phyloP scores from a whole-genome alignment of 108 stramenopile genomes.

The Discostella pseudostelligera region DNA sequence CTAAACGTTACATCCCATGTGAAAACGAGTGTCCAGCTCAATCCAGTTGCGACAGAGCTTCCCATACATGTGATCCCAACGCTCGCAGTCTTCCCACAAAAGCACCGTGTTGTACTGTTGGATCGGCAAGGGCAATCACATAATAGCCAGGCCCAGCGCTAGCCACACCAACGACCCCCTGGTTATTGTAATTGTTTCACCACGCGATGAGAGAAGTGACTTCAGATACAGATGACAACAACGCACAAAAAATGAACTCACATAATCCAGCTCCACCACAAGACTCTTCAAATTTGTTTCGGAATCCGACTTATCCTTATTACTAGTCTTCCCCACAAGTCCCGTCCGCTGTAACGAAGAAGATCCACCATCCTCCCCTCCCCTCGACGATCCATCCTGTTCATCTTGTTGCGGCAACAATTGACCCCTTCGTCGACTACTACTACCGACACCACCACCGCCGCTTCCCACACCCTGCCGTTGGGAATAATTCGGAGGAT shows the following conservation, averaged over 20 bases:
- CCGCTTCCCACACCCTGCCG: conserved; percentile 51
- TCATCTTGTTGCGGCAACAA: background rate
- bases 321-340: conserved; percentile 12
- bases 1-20: too few relatives aligned
- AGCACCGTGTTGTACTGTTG: conserved; percentile 65
- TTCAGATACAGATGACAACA: too few relatives aligned
- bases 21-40: too few relatives aligned
- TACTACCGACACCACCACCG: conserved; percentile 4
- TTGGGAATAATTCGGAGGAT: conserved; percentile 57
- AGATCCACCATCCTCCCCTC: conserved; percentile 13
- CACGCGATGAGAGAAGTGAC: too few relatives aligned
- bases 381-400: conserved; percentile 4
- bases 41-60: conserved; percentile 67
- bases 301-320: conserved; percentile 31
- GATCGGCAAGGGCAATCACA: conserved; percentile 74
- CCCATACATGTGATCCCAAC: conserved; percentile 67
- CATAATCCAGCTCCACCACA: conserved; percentile 48
- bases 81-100: conserved; percentile 68
- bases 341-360: background rate
- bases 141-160: conserved; percentile 60
- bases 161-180: conserved; percentile 68
- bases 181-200: conserved; percentile 1
- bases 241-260: conserved; percentile 14
- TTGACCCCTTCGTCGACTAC: background rate
- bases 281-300: conserved; percentile 49